Base-by-base conservation (phyloP, 1,139 yeast genomes). In the Pichia sp. region DNA sequence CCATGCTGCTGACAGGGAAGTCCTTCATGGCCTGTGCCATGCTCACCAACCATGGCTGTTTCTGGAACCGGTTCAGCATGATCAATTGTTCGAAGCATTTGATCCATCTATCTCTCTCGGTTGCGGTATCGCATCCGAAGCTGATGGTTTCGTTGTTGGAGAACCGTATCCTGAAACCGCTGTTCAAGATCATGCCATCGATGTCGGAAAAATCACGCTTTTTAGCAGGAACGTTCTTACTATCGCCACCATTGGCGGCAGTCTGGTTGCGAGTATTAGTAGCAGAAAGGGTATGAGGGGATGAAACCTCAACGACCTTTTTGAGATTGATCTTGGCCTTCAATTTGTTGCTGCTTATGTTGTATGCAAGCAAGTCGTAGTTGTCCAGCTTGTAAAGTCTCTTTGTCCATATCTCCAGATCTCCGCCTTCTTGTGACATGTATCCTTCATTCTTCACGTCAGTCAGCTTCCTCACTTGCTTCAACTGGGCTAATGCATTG, bases 361-460 rank as follows among this genome's bases (percentile, higher is more conserved):
- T 82, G 63, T 81, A 85, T 0, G 90, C 92, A 54, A 81, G 72
- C 59, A 87, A 70, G 40, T 82, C 79, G 5, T 81, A 78, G 0
- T 89, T 90, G 47, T 74, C 68, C 41, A 87, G 71, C 63, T 77
- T 81, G 72, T 82, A 85, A 68, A 69, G 85, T 56, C 93, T 72
- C 63, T 83, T 77, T 62, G 82, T 82, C 80, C 85, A 78, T 26
- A 75, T 67, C 13, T 77, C 78, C 61, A 88, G 78, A 69, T 87
- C 95, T 8, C 93, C 95, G 40, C 93, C 93, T 65, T 85, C 90
- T 70, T 87, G 95, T 64, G 81, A 79, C 71, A 86, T 69, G 65
- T 75, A 84, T 0, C 93, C 93, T 65, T 84, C 87, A 61, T 72
- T 70, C 0, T 60, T 60, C 15, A 75, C 64, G 8, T 65, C 56